Evolutionary conservation across 208 protist genomes (phyloP).

Genomic region (Leptomonas seymouri): DNA sequence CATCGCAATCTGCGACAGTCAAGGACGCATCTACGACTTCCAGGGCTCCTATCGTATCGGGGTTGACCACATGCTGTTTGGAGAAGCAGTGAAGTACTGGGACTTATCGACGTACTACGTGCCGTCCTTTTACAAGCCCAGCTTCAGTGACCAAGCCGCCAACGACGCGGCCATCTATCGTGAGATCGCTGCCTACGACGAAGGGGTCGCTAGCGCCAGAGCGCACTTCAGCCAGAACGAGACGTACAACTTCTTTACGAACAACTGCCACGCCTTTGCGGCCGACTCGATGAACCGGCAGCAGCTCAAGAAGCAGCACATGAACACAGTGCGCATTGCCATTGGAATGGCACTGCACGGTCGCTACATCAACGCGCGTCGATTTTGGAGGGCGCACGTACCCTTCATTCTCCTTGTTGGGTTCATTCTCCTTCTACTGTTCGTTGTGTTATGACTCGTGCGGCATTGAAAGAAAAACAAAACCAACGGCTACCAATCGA

Average conservation of each 20-base stretch:
- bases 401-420: conserved; percentile 30
- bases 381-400: conserved; percentile 44
- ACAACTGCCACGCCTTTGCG: conserved; percentile 91
- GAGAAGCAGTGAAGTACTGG: conserved; percentile 83
- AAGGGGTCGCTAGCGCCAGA: conserved; percentile 36
- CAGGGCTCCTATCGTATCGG: conserved; percentile 83
- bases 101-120: conserved; percentile 62
- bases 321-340: conserved; percentile 42
- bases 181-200: conserved; percentile 68
- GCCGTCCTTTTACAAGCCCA: conserved; percentile 55
- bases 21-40: conserved; percentile 91
- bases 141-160: conserved; percentile 7
- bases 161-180: conserved; percentile 25
- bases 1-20: conserved; percentile 87
- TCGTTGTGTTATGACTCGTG: conserved; percentile 5
- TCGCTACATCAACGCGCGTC: conserved; percentile 32
- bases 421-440: conserved; percentile 12
- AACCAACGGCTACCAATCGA: background rate
- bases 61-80: conserved; percentile 91
- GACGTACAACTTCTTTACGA: conserved; percentile 88
- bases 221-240: conserved; percentile 68
- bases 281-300: conserved; percentile 54
- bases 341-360: conserved; percentile 56
- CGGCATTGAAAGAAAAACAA: background rate
- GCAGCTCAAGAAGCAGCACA: conserved; percentile 39